Evolutionary conservation across 1,284 basidiomycete genomes (phyloP), one percentile per base, ranked within the genome.

Genomic region (Ceratobasidium sp.): DNA sequence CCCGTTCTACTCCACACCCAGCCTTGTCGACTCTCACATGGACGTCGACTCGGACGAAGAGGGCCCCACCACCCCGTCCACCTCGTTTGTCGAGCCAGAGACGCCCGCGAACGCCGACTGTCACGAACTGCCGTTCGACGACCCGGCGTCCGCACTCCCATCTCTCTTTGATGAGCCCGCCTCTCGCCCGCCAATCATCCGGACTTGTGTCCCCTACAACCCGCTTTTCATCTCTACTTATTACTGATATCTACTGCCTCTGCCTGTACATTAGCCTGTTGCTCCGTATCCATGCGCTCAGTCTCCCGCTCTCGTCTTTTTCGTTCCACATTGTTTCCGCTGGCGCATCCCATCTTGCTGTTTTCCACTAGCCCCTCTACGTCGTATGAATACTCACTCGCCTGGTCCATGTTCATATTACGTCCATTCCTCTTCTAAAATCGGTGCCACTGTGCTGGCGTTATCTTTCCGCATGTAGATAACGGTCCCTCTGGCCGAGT

Each of bases 161-260:
- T 50, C 63, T 28, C 44, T 67, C 13, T 67, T 67, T 50, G 63
- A 64, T 38, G 62, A 64, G 62, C 62, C 62, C 62, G 46, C 50
- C 62, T 64, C 62, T 52, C 62, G 62, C 62, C 41, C 62, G 44
- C 44, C 62, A 28, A 52, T 64, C 28, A 64, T 64, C 44, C 62
- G 62, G 63, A 67, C 63, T 54, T 67, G 63, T 35, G 35, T 67
- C 49, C 63, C 49, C 8, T 49, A 54, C 28, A 67, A 67, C 41
- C 63, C 63, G 49, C 35, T 55, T 21, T 67, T 55, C 63, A 67
- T 67, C 49, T 67, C 63, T 67, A 67, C 63, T 67, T 67, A 67
- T 67, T 67, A 35, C 50, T 67, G 63, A 67, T 67, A 67, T 67
- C 63, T 67, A 54, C 49, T 67, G 63, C 62, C 62, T 64, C 46